These are phyloP conservation scores for Fusarium avenaceum DNA, from an alignment of 2,329 filamentous ascomycete species.

Conservation along the genomic window DNA sequence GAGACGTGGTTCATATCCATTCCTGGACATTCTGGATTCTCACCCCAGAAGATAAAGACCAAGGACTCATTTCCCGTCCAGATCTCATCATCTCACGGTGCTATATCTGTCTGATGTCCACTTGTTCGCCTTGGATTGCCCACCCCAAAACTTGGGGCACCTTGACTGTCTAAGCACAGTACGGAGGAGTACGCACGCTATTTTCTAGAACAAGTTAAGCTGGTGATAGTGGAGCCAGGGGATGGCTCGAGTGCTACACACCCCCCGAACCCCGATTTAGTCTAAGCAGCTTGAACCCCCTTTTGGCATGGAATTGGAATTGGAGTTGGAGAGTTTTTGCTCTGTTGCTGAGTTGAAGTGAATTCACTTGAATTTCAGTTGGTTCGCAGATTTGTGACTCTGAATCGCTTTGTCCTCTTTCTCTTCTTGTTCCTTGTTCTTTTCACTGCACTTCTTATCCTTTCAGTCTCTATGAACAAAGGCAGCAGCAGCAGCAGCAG, in stretches of 20 bases:
- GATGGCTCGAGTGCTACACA: slow-evolving; percentile 6
- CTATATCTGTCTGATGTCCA: slow-evolving; percentile 18
- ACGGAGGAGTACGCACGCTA: slow-evolving; percentile 34
- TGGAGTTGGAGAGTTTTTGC: slow-evolving; percentile 11
- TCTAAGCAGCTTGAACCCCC: slow-evolving; percentile 46
- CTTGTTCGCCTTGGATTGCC: slow-evolving; percentile 30
- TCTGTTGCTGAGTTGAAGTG: slow-evolving; percentile 21
- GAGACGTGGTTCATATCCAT: slow-evolving; percentile 31
- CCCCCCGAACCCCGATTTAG: slow-evolving; percentile 40
- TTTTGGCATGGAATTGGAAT: slow-evolving; percentile 34
- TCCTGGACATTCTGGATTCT: slow-evolving; percentile 37
- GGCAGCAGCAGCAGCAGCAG: slow-evolving; percentile 12
- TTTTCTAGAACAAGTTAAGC: slow-evolving; percentile 36
- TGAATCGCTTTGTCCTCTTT: slow-evolving; percentile 16
- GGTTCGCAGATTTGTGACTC: slow-evolving; percentile 34
- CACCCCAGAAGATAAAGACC: slow-evolving; percentile 33
- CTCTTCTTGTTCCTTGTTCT: slow-evolving; percentile 19
- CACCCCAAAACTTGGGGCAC: slow-evolving; percentile 25
- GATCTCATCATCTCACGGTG: slow-evolving; percentile 39
- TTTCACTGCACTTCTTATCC: neutral
- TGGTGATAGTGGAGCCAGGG: slow-evolving; percentile 36
- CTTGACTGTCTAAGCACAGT: slow-evolving; percentile 26
- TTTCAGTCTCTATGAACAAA: slow-evolving; percentile 6
- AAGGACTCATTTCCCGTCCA: slow-evolving; percentile 46
- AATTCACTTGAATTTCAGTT: slow-evolving; percentile 28